A percentile compares a stretch with the other conserved stretches of the same genome.
phyloP scores from a whole-genome alignment of 1,284 basidiomycete genomes.

The Macrocybe sp. region DNA sequence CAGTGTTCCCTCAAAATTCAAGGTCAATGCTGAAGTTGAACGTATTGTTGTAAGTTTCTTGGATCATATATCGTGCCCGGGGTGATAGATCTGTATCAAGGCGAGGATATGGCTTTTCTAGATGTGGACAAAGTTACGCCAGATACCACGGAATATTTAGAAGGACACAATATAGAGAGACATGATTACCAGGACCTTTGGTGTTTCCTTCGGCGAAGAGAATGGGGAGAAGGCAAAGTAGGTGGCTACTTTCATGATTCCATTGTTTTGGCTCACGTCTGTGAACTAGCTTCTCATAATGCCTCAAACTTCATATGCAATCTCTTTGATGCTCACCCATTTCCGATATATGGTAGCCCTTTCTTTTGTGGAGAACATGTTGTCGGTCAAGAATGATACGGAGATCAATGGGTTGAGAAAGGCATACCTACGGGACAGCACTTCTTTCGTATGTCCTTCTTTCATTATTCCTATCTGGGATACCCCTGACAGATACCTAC shows the following conservation, averaged over 20 bases:
- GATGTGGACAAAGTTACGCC: slow-evolving; percentile 55
- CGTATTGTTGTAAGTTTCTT: too few relatives aligned
- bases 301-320: slow-evolving; percentile 71
- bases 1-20: too few relatives aligned
- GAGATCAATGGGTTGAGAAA: slow-evolving; percentile 82
- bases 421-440: slow-evolving; percentile 90
- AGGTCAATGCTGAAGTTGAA: too few relatives aligned
- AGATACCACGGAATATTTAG: slow-evolving; percentile 54
- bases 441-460: slow-evolving; percentile 66
- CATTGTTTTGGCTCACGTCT: slow-evolving; percentile 4
- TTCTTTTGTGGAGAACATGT: slow-evolving; percentile 71
- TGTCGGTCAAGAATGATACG: slow-evolving; percentile 85
- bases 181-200: slow-evolving; percentile 78
- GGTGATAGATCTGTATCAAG: slow-evolving; percentile 26
- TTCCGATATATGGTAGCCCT: slow-evolving; percentile 68
- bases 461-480: slow-evolving; percentile 1
- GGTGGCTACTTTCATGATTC: slow-evolving; percentile 14
- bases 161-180: slow-evolving; percentile 51
- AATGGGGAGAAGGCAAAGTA: slow-evolving; percentile 75
- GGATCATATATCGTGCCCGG: too few relatives aligned
- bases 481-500: slow-evolving; percentile 17
- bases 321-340: slow-evolving; percentile 75
- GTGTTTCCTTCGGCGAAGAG: slow-evolving; percentile 66
- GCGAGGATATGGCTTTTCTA: slow-evolving; percentile 66
- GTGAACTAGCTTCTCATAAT: slow-evolving; percentile 52